A percentile compares a stretch with the other conserved stretches of the same genome.
These are phyloP conservation scores for Neoascochyta sp. DNA, from an alignment of 2,329 filamentous ascomycete species.

Conservation along the genomic window DNA sequence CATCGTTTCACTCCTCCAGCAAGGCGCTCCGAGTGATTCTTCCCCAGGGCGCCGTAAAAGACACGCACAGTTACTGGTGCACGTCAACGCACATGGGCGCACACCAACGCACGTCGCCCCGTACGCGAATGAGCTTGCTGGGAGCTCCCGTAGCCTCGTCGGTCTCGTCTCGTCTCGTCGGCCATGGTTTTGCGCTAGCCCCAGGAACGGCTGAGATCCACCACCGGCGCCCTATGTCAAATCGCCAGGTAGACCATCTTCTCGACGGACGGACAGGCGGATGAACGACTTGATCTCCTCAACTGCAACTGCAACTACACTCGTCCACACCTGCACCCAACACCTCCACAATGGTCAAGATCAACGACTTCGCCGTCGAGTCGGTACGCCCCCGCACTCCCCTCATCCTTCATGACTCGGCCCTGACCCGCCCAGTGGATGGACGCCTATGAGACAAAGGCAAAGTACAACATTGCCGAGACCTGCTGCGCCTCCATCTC, in stretches of 20 bases:
- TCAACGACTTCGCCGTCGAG: conserved; percentile 68
- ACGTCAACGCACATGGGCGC: no score
- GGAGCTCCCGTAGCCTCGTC: no score
- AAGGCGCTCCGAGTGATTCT: no score
- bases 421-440: conserved; percentile 48
- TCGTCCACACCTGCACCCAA: no score
- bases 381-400: conserved; percentile 47
- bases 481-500: conserved; percentile 75
- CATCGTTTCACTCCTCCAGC: no score
- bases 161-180: no score
- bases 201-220: conserved; percentile 4
- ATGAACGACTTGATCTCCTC: no score
- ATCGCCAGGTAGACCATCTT: conserved; percentile 1
- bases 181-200: no score
- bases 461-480: conserved; percentile 69
- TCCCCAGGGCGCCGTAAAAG: no score
- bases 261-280: conserved; percentile 6
- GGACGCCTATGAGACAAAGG: conserved; percentile 51
- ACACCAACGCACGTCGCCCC: no score
- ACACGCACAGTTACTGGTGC: no score
- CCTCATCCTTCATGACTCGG: conserved; percentile 3
- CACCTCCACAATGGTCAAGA: conserved; percentile 52
- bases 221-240: conserved; percentile 16
- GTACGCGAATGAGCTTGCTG: no score
- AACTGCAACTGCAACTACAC: background rate